A percentile compares a stretch with the other conserved stretches of the same genome.
These are phyloP conservation scores for Plasmodium gaboni DNA, from an alignment of 169 alveolate species.

Conservation along the genomic window DNA sequence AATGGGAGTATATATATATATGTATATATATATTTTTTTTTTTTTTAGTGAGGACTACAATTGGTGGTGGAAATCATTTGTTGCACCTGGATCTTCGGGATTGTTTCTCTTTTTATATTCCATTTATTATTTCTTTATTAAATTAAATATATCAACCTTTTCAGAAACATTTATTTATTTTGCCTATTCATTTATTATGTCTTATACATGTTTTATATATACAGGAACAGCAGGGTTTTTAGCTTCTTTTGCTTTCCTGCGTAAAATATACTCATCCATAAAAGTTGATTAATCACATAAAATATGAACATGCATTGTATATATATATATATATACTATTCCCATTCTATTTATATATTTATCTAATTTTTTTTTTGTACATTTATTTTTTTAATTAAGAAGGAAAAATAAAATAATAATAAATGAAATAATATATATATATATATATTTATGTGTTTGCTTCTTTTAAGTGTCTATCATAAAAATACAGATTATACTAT, in stretches of 20 bases:
- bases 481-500: no score
- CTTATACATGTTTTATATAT: constrained; percentile 84
- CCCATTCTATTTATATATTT: no score
- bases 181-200: constrained; percentile 85
- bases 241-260: constrained; percentile 85
- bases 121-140: constrained; percentile 78
- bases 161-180: constrained; percentile 87
- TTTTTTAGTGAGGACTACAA: constrained; percentile 83
- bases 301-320: not conserved
- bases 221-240: constrained; percentile 88
- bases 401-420: not conserved
- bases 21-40: not conserved
- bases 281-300: constrained; percentile 78
- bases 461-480: no score
- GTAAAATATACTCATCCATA: constrained; percentile 85
- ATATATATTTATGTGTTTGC: no score
- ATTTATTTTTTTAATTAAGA: not conserved
- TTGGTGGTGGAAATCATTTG: constrained; percentile 91
- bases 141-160: constrained; percentile 80
- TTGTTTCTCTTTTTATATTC: constrained; percentile 85
- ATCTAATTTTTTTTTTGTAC: constrained; percentile 6
- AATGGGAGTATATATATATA: not conserved
- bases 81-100: constrained; percentile 86
- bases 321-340: not conserved
- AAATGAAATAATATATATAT: no score